phyloP scores from a whole-genome alignment of 768 basidiomycete genomes.

The Botryobasidium botryosum region DNA sequence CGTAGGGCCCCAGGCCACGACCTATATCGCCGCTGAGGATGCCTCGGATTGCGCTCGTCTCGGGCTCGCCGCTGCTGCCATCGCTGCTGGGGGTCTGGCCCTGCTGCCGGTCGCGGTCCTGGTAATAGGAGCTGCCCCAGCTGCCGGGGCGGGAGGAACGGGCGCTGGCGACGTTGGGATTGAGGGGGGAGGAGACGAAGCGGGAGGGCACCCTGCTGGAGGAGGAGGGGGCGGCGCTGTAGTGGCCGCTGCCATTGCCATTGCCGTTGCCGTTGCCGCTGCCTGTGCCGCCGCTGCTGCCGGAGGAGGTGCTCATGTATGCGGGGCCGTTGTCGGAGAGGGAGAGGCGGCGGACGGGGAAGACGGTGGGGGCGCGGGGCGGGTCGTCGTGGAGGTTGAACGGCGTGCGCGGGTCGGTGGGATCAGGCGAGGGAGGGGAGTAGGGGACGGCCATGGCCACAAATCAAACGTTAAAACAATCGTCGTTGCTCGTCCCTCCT shows the following conservation, averaged over 20 bases:
- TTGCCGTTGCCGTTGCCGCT: too few species aligned
- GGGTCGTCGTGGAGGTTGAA: too few species aligned
- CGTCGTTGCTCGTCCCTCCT: too few species aligned
- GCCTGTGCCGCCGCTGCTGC: too few species aligned
- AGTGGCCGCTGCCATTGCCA: not conserved
- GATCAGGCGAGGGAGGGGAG: too few species aligned
- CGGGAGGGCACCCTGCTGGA: not conserved
- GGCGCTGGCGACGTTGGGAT: constrained; percentile 4
- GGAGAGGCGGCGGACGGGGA: too few species aligned
- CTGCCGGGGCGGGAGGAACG: not conserved
- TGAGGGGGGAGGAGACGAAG: constrained; percentile 8
- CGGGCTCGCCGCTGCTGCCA: not conserved
- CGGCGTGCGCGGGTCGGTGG: too few species aligned
- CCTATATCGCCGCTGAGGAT: constrained; percentile 9
- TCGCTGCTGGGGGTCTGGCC: constrained; percentile 2
- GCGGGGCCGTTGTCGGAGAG: too few species aligned
- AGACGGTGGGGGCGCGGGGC: too few species aligned
- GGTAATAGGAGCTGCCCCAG: not conserved
- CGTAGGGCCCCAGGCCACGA: constrained; percentile 9
- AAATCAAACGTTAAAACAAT: too few species aligned
- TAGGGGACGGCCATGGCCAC: too few species aligned
- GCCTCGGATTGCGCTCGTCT: constrained; percentile 3
- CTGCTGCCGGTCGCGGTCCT: not conserved
- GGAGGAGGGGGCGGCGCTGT: not conserved
- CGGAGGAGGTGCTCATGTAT: too few species aligned